Base-by-base conservation (phyloP, 768 basidiomycete genomes). In the Mycena latifolia region DNA sequence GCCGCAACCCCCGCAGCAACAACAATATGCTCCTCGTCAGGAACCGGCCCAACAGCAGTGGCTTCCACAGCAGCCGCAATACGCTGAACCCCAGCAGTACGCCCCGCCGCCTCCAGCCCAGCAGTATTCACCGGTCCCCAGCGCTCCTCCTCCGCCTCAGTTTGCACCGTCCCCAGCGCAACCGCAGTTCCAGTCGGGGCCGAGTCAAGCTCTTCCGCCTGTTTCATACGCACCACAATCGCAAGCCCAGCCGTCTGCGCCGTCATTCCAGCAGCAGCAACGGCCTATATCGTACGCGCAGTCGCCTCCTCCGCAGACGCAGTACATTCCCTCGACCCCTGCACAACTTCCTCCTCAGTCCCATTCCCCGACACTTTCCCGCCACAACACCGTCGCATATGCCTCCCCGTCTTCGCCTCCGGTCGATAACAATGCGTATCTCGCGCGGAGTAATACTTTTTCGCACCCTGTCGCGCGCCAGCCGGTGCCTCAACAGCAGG, bases 321-420 rank as follows among this genome's bases (percentile, higher is more conserved):
- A 53, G 25, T 73, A 66, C 61, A 39, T 61, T 22, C 35, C 72
- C 11, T 33, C 66, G 25, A 50, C 61, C 25, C 58, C 69, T 17
- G 5, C 50, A n/a, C 24, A 54, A 20, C 20, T 55, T 47, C 67
- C 65, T 25, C n/a, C n/a, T n/a, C n/a, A n/a, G n/a, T 53, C 57
- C 9, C 57, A 59, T 50, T 63, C 65, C 14, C 56, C 70, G 11
- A 61, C 59, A n/a, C 66, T 70, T 28, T 70, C 72, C 20, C 68
- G 73, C 29, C 72, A 73, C 48, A 71, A 72, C 27, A 82, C 81
- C 3, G 69, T 82, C 45, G 45, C 52, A 14, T 63, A 55, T 37
- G 35, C 67, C 18, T 18, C 58, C 29, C 47, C 63, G 25, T 65
- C 65, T 4, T 63, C 66, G 37, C 63, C 57, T 37, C 53, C 65